A percentile compares a stretch with the other conserved stretches of the same genome.
These are phyloP conservation scores for Rutstroemia sp. DNA, from an alignment of 2,329 filamentous ascomycete species.

Conservation along the genomic window DNA sequence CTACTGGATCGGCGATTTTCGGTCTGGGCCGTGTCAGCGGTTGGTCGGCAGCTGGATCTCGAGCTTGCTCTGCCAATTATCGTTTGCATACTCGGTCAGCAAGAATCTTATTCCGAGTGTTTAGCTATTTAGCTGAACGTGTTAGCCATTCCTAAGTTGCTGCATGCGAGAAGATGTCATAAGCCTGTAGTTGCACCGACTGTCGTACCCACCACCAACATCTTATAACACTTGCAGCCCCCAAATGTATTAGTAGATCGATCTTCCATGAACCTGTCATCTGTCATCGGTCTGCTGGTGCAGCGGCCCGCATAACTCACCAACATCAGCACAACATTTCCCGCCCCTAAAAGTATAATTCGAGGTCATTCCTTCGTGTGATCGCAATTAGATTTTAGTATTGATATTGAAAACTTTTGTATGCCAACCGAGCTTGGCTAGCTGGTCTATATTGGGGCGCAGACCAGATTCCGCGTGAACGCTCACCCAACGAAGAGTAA, in stretches of 20 bases:
- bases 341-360: not conserved
- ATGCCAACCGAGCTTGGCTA: not conserved
- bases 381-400: not conserved
- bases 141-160: too few species aligned
- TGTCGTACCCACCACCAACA: not conserved
- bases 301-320: not conserved
- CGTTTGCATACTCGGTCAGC: not conserved
- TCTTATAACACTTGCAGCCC: not conserved
- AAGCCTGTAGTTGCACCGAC: not conserved
- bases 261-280: not conserved
- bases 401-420: not conserved
- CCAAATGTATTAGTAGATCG: not conserved
- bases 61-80: not conserved
- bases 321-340: slow-evolving; percentile 1
- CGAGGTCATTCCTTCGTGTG: not conserved
- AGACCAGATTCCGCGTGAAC: not conserved
- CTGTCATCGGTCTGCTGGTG: not conserved
- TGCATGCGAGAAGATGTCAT: not conserved
- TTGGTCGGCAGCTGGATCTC: not conserved
- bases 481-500: not conserved
- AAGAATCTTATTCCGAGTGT: not conserved
- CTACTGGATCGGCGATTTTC: not conserved
- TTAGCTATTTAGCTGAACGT: too few species aligned
- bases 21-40: not conserved
- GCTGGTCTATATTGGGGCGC: not conserved